Percentiles rank a stretch among this genome's conserved stretches.
These are phyloP conservation scores for Kazachstania martiniae DNA, from an alignment of 805 yeast species.

Conservation along the genomic window DNA sequence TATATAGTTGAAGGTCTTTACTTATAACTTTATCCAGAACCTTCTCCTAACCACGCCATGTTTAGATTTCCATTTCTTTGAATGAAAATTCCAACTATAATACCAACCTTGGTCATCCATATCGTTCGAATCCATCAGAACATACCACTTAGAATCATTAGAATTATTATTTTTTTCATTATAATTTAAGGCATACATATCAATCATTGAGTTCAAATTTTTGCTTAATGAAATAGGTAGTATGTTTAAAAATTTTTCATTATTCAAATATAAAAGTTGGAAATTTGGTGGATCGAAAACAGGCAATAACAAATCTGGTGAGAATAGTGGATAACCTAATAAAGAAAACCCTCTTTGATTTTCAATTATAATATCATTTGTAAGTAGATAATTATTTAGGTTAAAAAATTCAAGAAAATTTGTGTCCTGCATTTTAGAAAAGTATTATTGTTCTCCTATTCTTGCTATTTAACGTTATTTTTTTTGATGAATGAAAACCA, in stretches of 20 bases:
- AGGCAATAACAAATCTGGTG: conserved; percentile 37
- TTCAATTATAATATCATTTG: conserved; percentile 37
- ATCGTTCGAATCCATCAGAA: conserved; percentile 49
- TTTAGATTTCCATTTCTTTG: conserved; percentile 52
- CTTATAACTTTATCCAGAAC: conserved; percentile 43
- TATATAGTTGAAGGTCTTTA: background rate
- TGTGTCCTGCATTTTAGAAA: no score
- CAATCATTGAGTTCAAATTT: conserved; percentile 9
- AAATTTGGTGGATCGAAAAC: conserved; percentile 37
- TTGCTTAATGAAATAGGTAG: conserved; percentile 4
- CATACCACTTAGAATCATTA: conserved; percentile 46
- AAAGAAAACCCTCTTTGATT: conserved; percentile 45
- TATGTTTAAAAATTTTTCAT: background rate
- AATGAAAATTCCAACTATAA: conserved; percentile 43
- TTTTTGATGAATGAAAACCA: no score
- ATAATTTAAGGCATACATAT: conserved; percentile 13
- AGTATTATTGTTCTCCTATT: no score
- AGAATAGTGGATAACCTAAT: conserved; percentile 42
- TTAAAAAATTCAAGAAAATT: no score
- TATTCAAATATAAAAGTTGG: conserved; percentile 8
- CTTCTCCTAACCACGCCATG: conserved; percentile 57
- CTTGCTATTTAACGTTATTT: no score
- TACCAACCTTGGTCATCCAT: conserved; percentile 84
- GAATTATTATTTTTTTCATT: conserved; percentile 1
- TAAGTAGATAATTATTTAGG: no score